Conservation (phyloP, 2,329 filamentous ascomycete species). For the Trichoderma sp. region DNA sequence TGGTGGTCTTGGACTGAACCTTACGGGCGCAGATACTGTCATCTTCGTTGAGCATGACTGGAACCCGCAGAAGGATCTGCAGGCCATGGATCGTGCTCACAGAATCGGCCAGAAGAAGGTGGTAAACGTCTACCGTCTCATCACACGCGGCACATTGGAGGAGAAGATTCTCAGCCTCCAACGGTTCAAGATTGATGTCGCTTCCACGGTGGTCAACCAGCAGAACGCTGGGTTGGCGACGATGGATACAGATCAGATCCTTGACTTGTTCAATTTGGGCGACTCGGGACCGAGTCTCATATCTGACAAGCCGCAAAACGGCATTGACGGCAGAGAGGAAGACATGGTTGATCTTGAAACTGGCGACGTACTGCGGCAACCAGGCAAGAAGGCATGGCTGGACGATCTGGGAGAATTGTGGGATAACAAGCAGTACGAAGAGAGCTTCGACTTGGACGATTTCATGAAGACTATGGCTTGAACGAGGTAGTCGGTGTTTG, state of each 20-base stretch:
- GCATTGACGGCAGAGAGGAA: slow-evolving; percentile 65
- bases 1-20: slow-evolving; percentile 88
- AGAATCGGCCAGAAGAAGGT: slow-evolving; percentile 99
- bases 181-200: slow-evolving; percentile 99
- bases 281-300: slow-evolving; percentile 71
- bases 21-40: slow-evolving; percentile 96
- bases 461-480: slow-evolving; percentile 92
- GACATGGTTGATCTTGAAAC: slow-evolving; percentile 94
- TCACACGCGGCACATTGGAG: slow-evolving; percentile 92
- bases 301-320: slow-evolving; percentile 59
- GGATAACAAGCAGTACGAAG: slow-evolving; percentile 97
- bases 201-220: slow-evolving; percentile 97
- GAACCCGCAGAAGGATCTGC: slow-evolving; percentile 98
- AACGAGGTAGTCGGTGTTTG: slow-evolving; percentile 12
- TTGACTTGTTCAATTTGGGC: slow-evolving; percentile 92
- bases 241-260: slow-evolving; percentile 98
- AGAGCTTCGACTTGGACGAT: slow-evolving; percentile 94
- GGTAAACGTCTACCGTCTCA: slow-evolving; percentile 96
- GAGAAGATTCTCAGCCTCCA: slow-evolving; percentile 98
- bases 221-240: slow-evolving; percentile 92
- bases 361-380: slow-evolving; percentile 88
- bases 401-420: slow-evolving; percentile 95
- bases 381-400: slow-evolving; percentile 93
- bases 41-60: slow-evolving; percentile 99
- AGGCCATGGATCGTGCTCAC: slow-evolving; percentile 98